Evolutionary conservation across 2,329 filamentous ascomycete species (phyloP).

Genomic region (Ophiobolus disseminans): DNA sequence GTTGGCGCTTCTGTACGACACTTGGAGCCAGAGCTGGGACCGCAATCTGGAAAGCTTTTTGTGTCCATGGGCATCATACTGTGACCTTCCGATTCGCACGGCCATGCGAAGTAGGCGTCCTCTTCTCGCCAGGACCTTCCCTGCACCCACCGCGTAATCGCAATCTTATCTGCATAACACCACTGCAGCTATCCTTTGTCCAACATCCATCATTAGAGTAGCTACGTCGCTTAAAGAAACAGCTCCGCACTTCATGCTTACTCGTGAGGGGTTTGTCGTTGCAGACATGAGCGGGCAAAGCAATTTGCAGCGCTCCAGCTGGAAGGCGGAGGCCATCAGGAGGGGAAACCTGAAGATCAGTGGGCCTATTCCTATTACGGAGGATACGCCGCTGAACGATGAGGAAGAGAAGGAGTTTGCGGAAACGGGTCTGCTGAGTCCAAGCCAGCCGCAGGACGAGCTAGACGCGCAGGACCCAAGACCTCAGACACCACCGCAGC

Average conservation of each 20-base stretch:
- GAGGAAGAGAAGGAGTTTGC: constrained; percentile 44
- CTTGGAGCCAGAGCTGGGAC: neutral
- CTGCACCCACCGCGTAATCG: constrained; percentile 31
- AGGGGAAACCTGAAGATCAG: constrained; percentile 49
- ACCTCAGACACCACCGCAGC: constrained; percentile 20
- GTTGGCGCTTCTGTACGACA: neutral
- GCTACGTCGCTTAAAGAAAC: constrained; percentile 4
- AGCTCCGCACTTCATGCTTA: constrained; percentile 40
- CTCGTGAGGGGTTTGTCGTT: constrained; percentile 38
- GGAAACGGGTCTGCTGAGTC: constrained; percentile 27
- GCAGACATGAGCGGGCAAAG: constrained; percentile 40
- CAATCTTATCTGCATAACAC: constrained; percentile 31
- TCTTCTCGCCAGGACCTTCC: constrained; percentile 26
- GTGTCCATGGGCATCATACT: constrained; percentile 10
- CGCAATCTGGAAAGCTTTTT: neutral
- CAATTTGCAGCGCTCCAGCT: constrained; percentile 43
- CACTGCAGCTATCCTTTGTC: constrained; percentile 11
- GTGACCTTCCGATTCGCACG: constrained; percentile 18
- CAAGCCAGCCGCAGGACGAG: constrained; percentile 22
- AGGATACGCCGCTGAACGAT: constrained; percentile 43
- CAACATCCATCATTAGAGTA: constrained; percentile 19
- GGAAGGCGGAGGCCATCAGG: constrained; percentile 50
- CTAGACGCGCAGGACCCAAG: constrained; percentile 18
- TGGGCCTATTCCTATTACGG: constrained; percentile 48
- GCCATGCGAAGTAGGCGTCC: constrained; percentile 23